phyloP scores from a whole-genome alignment of 208 protist species.

The Spongospora subterranea region DNA sequence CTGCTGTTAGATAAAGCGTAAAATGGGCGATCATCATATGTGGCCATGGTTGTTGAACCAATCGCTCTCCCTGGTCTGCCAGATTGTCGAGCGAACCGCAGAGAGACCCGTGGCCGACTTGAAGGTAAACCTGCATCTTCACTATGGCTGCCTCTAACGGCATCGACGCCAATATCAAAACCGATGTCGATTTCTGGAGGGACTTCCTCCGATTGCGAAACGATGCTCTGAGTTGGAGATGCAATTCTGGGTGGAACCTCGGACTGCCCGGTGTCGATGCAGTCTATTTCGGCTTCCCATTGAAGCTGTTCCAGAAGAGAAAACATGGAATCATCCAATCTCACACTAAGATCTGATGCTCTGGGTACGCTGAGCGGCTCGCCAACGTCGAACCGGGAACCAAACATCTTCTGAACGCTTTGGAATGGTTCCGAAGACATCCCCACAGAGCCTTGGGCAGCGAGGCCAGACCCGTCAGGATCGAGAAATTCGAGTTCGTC shows the following conservation, averaged over 20 bases:
- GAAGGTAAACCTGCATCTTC: background rate
- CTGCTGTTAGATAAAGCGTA: background rate
- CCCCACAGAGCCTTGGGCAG: too few relatives aligned
- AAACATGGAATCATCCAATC: constrained; percentile 36
- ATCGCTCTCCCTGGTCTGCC: background rate
- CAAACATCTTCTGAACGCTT: too few relatives aligned
- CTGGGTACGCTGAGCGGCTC: background rate
- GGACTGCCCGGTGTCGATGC: background rate
- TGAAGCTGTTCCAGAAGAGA: constrained; percentile 1
- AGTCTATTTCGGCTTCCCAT: background rate
- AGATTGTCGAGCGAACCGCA: background rate
- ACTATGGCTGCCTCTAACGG: background rate
- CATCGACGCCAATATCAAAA: background rate
- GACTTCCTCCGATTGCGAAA: background rate
- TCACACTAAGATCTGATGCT: background rate
- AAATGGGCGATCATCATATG: too few relatives aligned
- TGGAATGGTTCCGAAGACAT: too few relatives aligned
- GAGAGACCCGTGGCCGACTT: background rate
- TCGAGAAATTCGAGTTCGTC: background rate
- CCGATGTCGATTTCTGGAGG: background rate
- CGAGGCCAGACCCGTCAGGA: too few relatives aligned
- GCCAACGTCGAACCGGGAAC: background rate
- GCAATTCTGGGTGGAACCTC: too few relatives aligned
- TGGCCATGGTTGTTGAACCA: too few relatives aligned
- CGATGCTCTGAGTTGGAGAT: background rate